Evolutionary conservation across 768 basidiomycete species (phyloP).

Genomic region (Tephrocybe sp.): DNA sequence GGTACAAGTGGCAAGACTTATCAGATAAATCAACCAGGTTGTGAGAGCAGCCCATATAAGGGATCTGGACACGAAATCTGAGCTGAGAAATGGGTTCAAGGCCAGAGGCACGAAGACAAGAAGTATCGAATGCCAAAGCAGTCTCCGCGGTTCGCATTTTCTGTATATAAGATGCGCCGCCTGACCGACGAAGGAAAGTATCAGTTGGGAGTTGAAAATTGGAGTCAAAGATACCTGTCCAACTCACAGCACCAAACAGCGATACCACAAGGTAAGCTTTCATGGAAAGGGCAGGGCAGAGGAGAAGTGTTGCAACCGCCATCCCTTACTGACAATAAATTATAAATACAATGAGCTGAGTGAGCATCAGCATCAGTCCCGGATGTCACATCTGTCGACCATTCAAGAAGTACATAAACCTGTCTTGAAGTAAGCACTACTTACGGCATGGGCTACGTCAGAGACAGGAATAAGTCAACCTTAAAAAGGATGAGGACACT

Average conservation of each 20-base stretch:
- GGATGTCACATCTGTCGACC: too few species aligned
- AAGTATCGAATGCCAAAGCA: conserved; percentile 6
- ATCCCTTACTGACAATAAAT: too few species aligned
- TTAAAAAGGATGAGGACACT: too few species aligned
- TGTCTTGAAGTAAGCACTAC: too few species aligned
- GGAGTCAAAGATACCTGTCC: not conserved
- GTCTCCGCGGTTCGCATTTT: conserved; percentile 5
- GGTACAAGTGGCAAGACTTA: not conserved
- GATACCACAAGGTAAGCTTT: not conserved
- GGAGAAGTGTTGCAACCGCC: too few species aligned
- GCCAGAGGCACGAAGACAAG: conserved; percentile 3
- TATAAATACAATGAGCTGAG: too few species aligned
- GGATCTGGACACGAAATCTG: not conserved
- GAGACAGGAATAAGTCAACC: not conserved
- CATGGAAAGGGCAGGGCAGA: not conserved
- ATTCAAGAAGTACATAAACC: too few species aligned
- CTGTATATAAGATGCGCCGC: conserved; percentile 7
- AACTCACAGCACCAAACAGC: not conserved
- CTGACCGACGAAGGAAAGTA: not conserved
- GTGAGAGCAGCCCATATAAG: conserved; percentile 1
- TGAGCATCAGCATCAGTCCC: too few species aligned
- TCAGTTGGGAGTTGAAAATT: not conserved
- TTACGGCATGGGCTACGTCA: too few species aligned
- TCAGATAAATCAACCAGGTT: conserved; percentile 2
- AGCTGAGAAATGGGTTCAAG: not conserved